Base-by-base conservation (phyloP, 768 basidiomycete genomes). In the Mycena vulgaris region DNA sequence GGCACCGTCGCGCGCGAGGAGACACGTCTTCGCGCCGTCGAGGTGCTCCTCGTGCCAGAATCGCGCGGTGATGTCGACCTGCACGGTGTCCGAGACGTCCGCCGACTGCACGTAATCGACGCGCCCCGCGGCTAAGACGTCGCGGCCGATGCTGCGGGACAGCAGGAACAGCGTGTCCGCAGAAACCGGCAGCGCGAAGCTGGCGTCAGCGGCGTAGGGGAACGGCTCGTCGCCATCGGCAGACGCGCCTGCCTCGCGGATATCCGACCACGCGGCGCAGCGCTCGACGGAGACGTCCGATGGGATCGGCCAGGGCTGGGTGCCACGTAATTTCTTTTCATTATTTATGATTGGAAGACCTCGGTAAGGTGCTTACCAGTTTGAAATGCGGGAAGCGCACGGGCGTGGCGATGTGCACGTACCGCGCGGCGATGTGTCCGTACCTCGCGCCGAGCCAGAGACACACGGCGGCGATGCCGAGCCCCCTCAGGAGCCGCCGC, bases 111-210 rank as follows among this genome's bases (percentile, higher is more conserved):
- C 45, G 35, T 81, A 67, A 31, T 74, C 66, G 31, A 81, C 67
- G 10, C 23, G 49, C 5, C 83, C 83, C 2, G 72, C 45, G 10
- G 74, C 65, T 17, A 74, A 66, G 33, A 35, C 21, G 39, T 19
- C 57, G 6, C 31, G 40, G 13, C 28, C 10, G 19, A 33, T 2
- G 53, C 49, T 62, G 23, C 79, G 75, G 1, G 83, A 76, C 11
- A 80, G 51, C 28, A 82, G 57, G 56, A 82, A 78, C 6, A 82
- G 71, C 2, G 74, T 71, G 9, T 78, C 76, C 0, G 79, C 69
- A 3, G 72, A 72, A 23, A 80, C 39, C 1, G 81, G 80, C 0
- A 82, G 68, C 49, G 75, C 63, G 53, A 77, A 76, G 25, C 47
- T 62, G 11, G 72, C 67, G 28, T 69, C 48, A 16, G 45, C 25